Base-by-base conservation (phyloP, 768 basidiomycete species). In the Xerocomellus amylosporus region DNA sequence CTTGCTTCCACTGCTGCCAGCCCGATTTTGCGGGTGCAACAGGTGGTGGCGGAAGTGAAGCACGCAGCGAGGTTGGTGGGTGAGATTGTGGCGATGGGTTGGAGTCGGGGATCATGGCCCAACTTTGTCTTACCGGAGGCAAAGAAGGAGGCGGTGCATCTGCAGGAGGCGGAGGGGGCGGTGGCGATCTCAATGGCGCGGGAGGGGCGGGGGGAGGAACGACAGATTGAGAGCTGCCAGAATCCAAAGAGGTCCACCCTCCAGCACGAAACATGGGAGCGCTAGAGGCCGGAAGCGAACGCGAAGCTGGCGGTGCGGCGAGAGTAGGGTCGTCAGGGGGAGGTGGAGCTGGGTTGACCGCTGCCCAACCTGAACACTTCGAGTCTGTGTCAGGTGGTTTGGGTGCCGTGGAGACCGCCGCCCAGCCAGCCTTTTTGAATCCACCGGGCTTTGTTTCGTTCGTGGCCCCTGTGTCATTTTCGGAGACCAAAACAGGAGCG, bases 171-270 rank as follows among this genome's bases (percentile, higher is more conserved):
- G 62, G 64, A 2, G 67, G 62, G 17, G 64, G 46, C 2, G 55
- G 54, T 9, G 65, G 46, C 2, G 57, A 53, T 12, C 41, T 36
- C 24, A 43, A 41, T 6, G 63, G 58, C 13, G 58, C 34, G 5
- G 66, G 63, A 49, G 67, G 55, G n/a, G 45, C 26, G 13, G 55
- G 59, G 33, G 62, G 47, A n/a, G 68, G 62, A 51, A 65, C 65
- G 15, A 58, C 48, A 4, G 65, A 34, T 33, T 69, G 68, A 24
- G 70, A 70, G 53, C 65, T 76, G 20, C 76, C 73, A 3, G 78
- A 77, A 55, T 87, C 87, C 24, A 89, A 73, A 34, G 82, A 81
- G 9, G 86, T 82, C 82, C 84, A 88, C 17, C 88, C 87, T 44
- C 77, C 85, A 12, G 79, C 74, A 42, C 83, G 77, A 66, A 86